Evolutionary conservation across 805 yeast species (phyloP).

Genomic region (Yamadazyma tumulicola): DNA sequence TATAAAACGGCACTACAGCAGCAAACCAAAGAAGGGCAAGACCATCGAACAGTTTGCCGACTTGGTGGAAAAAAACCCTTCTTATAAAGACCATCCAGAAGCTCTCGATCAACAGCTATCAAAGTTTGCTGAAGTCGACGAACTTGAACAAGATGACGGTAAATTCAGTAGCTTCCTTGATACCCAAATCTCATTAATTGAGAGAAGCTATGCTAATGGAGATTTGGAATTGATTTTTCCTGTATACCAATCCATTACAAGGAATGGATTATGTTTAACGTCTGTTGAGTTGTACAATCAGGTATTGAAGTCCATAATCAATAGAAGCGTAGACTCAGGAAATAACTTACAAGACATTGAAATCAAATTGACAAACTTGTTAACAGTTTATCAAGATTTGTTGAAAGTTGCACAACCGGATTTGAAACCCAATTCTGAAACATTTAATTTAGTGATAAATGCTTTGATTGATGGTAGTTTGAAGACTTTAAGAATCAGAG

Average conservation of each 20-base stretch:
- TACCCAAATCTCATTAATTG: constrained; percentile 7
- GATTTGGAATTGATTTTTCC: constrained; percentile 36
- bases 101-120: background rate
- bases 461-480: constrained; percentile 50
- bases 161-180: background rate
- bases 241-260: constrained; percentile 36
- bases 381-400: constrained; percentile 68
- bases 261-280: constrained; percentile 42
- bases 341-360: constrained; percentile 42
- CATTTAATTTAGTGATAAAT: constrained; percentile 48
- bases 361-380: constrained; percentile 55
- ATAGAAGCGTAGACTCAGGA: constrained; percentile 41
- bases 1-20: constrained; percentile 2
- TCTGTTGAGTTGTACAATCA: constrained; percentile 49
- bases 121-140: constrained; percentile 1
- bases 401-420: constrained; percentile 20
- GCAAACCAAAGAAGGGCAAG: background rate
- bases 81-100: background rate
- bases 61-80: background rate
- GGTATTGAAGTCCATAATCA: constrained; percentile 51
- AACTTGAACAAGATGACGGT: background rate
- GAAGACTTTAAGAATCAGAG: constrained; percentile 22
- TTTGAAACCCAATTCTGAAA: constrained; percentile 52
- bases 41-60: background rate
- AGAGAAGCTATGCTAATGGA: constrained; percentile 10